Evolutionary conservation across 2,329 filamentous ascomycete species (phyloP), one percentile per base, ranked within the genome.

Genomic region (Fusarium luffae): DNA sequence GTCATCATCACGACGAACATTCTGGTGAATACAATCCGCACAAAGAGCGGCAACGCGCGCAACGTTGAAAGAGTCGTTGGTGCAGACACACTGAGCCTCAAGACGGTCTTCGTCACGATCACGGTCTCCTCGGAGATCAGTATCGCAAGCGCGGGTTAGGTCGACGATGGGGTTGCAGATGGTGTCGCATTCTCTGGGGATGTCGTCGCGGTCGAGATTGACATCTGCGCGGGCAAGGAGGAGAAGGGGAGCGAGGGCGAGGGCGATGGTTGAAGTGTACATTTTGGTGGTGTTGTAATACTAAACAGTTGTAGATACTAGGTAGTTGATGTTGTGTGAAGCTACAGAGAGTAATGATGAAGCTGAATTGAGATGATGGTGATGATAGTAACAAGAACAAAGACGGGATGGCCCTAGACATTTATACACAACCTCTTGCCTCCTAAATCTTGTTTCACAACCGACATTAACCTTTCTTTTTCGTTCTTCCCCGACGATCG

Each of bases 21-120:
- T 78, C 74, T 81, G 76, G 34, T 72, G 70, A 63, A 83, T 78
- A 65, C 81, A 83, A 56, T 75, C 76, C 52, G 77, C 75, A 63
- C 81, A 83, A 21, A 81, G 75, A 4, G 73, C 78, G 19, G 80
- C 76, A 50, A 82, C 68, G 19, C 68, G 62, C 25, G 49, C 66
- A 51, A 83, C 82, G 70, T 82, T 70, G 72, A 83, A 80, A 71
- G 79, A 80, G 50, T 74, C 65, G 75, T 83, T 80, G 68, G 79
- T 78, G 76, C 81, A 82, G 54, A 82, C 69, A 64, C 81, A 83
- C 68, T 82, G 79, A 14, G 71, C 73, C 74, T 79, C 75, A 54
- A 82, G 78, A 19, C 76, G 77, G 46, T 80, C 73, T 70, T 82
- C 79, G 32, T 76, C 69, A 25, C 73, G 75, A 71, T 80, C 77